Conservation (phyloP, 345 rosid species). For the Mercurialis annua region DNA sequence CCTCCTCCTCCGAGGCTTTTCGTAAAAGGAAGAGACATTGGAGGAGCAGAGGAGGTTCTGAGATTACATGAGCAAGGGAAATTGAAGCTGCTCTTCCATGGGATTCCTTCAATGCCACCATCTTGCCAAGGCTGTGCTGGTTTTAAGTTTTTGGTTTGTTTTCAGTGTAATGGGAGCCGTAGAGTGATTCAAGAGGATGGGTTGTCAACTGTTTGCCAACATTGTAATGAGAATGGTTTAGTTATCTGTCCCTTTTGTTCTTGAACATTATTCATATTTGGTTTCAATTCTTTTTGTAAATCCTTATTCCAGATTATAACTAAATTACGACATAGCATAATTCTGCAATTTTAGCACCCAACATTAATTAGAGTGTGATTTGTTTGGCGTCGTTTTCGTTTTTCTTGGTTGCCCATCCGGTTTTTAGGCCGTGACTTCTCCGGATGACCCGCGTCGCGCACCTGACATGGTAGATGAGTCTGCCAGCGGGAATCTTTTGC, state of each 20-base stretch:
- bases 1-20: constrained; percentile 33
- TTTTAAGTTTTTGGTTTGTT: constrained; percentile 30
- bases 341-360: too few species aligned
- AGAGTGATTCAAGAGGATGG: constrained; percentile 16
- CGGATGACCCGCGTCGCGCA: too few species aligned
- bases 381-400: too few species aligned
- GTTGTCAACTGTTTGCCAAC: constrained; percentile 16
- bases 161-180: constrained; percentile 29
- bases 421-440: too few species aligned
- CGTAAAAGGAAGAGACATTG: constrained; percentile 30
- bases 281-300: background rate
- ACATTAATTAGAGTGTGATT: too few species aligned
- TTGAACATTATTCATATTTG: constrained; percentile 9
- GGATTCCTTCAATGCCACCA: constrained; percentile 20
- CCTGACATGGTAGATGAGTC: too few species aligned
- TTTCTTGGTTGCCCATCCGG: too few species aligned
- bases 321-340: too few species aligned
- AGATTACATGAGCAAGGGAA: constrained; percentile 26
- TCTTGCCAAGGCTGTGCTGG: constrained; percentile 29
- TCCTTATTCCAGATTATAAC: too few species aligned
- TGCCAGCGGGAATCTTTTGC: too few species aligned
- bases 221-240: constrained; percentile 34
- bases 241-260: constrained; percentile 26
- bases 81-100: constrained; percentile 21
- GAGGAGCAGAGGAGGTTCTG: constrained; percentile 32